Evolutionary conservation across 805 yeast species (phyloP).

Genomic region (Ogataea nitratoaversa): DNA sequence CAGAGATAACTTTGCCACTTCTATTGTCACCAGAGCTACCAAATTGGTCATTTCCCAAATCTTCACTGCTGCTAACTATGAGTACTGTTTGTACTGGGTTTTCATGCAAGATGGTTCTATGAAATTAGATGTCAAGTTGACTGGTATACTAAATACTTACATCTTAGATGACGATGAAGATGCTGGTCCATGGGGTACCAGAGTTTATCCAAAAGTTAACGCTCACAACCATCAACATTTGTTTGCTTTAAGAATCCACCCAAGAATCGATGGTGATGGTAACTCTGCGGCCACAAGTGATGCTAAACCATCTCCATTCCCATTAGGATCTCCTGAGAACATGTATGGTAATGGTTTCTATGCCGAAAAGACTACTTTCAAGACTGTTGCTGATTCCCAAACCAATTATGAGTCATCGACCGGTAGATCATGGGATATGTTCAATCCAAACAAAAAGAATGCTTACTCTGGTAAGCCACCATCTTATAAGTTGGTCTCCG

Average conservation of each 20-base stretch:
- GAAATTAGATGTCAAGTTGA: slow-evolving; percentile 71
- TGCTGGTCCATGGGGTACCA: slow-evolving; percentile 74
- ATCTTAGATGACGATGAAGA: slow-evolving; percentile 61
- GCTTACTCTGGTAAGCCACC: slow-evolving; percentile 72
- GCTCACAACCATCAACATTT: slow-evolving; percentile 88
- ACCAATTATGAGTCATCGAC: slow-evolving; percentile 58
- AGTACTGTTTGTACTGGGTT: slow-evolving; percentile 79
- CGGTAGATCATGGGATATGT: slow-evolving; percentile 72
- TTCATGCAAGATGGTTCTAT: slow-evolving; percentile 83
- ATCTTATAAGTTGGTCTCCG: slow-evolving; percentile 71
- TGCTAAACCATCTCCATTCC: slow-evolving; percentile 54
- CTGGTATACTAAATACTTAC: slow-evolving; percentile 79
- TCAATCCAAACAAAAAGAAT: slow-evolving; percentile 65
- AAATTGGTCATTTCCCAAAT: slow-evolving; percentile 72
- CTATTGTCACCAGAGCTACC: slow-evolving; percentile 71
- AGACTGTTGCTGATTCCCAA: slow-evolving; percentile 63
- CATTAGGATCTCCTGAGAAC: slow-evolving; percentile 65
- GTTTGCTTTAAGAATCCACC: slow-evolving; percentile 73
- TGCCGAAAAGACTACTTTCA: slow-evolving; percentile 60
- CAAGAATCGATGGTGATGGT: slow-evolving; percentile 76
- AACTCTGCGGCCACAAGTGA: slow-evolving; percentile 70
- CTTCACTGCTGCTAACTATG: slow-evolving; percentile 84
- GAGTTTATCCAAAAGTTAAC: slow-evolving; percentile 73
- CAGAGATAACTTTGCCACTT: slow-evolving; percentile 73
- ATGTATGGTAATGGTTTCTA: slow-evolving; percentile 76